Evolutionary conservation across 371 early-diverging fungal genomes (phyloP).

Genomic region (Lichtheimia ramosa): DNA sequence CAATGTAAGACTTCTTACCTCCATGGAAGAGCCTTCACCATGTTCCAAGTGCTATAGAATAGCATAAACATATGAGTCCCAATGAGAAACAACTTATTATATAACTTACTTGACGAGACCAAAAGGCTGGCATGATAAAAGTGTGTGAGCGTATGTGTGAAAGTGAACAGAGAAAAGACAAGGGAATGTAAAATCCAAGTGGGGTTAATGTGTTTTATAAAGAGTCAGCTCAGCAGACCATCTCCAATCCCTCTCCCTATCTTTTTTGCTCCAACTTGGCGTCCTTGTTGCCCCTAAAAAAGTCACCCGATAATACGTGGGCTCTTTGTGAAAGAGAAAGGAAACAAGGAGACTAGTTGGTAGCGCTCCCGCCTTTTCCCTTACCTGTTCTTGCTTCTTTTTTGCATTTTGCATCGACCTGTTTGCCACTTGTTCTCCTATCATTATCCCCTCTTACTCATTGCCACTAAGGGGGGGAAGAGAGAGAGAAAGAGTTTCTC

Average conservation of each 20-base stretch:
- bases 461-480: no score
- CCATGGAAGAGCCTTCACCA: slow-evolving; percentile 1
- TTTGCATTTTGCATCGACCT: neutral
- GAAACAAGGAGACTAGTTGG: neutral
- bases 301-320: neutral
- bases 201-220: neutral
- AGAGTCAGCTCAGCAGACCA: neutral
- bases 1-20: neutral
- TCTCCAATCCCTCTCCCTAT: neutral
- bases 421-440: no score
- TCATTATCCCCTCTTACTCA: no score
- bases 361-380: slow-evolving; percentile 1
- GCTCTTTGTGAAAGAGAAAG: neutral
- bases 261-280: neutral
- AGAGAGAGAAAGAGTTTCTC: no score
- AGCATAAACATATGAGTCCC: no score
- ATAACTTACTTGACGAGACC: neutral
- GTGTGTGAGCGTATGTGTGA: neutral
- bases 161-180: neutral
- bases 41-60: no score
- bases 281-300: neutral
- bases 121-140: neutral
- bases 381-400: neutral
- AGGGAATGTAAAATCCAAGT: no score
- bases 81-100: neutral